Evolutionary conservation across 495 filamentous ascomycete species (phyloP).

Genomic region (Umbilicaria muhlenbergii): DNA sequence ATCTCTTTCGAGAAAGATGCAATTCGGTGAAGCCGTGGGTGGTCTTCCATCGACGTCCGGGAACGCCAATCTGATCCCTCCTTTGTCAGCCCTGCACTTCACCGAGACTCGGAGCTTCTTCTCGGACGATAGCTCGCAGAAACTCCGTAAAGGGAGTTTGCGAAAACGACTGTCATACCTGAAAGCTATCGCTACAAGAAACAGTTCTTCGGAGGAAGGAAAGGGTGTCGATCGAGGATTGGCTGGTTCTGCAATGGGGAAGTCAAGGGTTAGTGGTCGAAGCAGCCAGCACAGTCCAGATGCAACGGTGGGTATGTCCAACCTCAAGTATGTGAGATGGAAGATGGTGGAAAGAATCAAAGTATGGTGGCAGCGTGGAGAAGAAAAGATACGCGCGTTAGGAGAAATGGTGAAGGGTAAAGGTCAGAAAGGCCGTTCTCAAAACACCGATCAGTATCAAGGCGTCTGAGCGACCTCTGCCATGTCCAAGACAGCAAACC

Average conservation of each 20-base stretch:
- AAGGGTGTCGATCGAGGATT: slow-evolving; percentile 6
- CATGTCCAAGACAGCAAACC: too few relatives aligned
- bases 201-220: slow-evolving; percentile 6
- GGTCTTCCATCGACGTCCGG: too few relatives aligned
- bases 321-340: background rate
- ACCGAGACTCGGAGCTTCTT: slow-evolving; percentile 16
- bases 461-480: too few relatives aligned
- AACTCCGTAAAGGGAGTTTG: slow-evolving; percentile 7
- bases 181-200: slow-evolving; percentile 5
- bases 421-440: too few relatives aligned
- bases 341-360: slow-evolving; percentile 7
- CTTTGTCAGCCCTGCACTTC: slow-evolving; percentile 7
- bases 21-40: too few relatives aligned
- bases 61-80: slow-evolving; percentile 5
- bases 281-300: slow-evolving; percentile 9
- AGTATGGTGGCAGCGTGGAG: slow-evolving; percentile 10
- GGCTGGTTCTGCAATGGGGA: slow-evolving; percentile 6
- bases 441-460: too few relatives aligned
- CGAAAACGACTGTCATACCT: slow-evolving; percentile 14
- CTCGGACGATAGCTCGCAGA: slow-evolving; percentile 17
- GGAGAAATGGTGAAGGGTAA: slow-evolving; percentile 1
- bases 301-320: background rate
- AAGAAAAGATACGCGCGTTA: slow-evolving; percentile 8
- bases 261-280: slow-evolving; percentile 6
- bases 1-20: too few relatives aligned